phyloP scores from a whole-genome alignment of 2,329 filamentous ascomycete genomes.

The Xylariaceae sp. region DNA sequence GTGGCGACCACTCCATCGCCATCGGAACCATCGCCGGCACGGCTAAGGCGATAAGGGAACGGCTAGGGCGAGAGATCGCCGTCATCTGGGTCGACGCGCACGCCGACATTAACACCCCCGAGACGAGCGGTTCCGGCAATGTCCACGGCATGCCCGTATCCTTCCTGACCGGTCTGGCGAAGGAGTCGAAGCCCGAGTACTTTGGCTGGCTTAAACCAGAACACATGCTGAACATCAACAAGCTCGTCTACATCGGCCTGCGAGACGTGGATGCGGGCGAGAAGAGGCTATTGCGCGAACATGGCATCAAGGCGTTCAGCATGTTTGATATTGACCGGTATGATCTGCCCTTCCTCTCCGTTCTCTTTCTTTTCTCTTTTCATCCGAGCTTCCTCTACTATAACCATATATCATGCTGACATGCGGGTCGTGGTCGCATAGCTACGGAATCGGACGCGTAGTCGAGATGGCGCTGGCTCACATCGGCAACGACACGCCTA shows the following conservation, averaged over 20 bases:
- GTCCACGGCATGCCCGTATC: constrained; percentile 97
- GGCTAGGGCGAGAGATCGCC: constrained; percentile 76
- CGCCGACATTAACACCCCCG: constrained; percentile 94
- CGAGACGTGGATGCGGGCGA: constrained; percentile 90
- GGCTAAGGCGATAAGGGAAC: constrained; percentile 79
- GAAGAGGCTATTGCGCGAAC: constrained; percentile 83
- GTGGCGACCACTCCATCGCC: constrained; percentile 93
- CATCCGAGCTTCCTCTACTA: neutral
- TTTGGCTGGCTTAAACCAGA: constrained; percentile 87
- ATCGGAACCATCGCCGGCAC: constrained; percentile 89
- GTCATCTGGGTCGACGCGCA: constrained; percentile 99
- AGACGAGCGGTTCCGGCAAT: constrained; percentile 84
- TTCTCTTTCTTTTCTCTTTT: neutral
- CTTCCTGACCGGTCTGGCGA: constrained; percentile 82
- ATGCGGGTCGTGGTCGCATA: constrained; percentile 34
- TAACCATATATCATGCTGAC: constrained; percentile 3
- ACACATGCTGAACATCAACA: constrained; percentile 65
- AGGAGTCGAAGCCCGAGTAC: constrained; percentile 67
- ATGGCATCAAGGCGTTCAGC: constrained; percentile 92
- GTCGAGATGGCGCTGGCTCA: constrained; percentile 98
- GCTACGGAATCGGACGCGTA: constrained; percentile 88
- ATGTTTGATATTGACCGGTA: constrained; percentile 97
- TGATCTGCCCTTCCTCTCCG: constrained; percentile 23
- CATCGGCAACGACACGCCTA: constrained; percentile 90
- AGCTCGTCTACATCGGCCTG: constrained; percentile 95